Evolutionary conservation across 2,329 filamentous ascomycete species (phyloP).

Genomic region (Xylariaceae sp.): DNA sequence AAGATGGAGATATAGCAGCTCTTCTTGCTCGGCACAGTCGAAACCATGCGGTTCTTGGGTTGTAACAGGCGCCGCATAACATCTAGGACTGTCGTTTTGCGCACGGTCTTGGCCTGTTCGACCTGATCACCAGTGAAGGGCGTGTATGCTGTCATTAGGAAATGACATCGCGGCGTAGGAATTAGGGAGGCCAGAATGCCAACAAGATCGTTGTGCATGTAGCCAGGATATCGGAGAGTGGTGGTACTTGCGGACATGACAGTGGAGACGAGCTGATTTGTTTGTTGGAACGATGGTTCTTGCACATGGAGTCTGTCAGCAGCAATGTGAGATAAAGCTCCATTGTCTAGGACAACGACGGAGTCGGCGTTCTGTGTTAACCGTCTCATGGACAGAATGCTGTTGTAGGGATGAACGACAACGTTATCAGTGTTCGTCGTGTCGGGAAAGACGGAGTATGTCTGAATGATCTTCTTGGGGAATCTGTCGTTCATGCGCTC

Average conservation of each 20-base stretch:
- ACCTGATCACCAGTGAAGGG: conserved; percentile 96
- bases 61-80: conserved; percentile 95
- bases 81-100: conserved; percentile 95
- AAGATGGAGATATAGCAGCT: conserved; percentile 99
- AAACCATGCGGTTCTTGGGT: conserved; percentile 99
- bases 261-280: conserved; percentile 93
- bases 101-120: conserved; percentile 93
- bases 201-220: conserved; percentile 99
- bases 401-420: conserved; percentile 98
- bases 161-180: conserved; percentile 93
- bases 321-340: conserved; percentile 86
- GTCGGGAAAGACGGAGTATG: conserved; percentile 97
- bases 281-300: conserved; percentile 93
- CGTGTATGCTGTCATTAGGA: conserved; percentile 97
- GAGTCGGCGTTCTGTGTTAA: conserved; percentile 96
- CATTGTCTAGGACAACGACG: conserved; percentile 95
- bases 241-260: conserved; percentile 99
- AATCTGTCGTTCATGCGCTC: conserved; percentile 96
- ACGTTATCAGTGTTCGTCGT: conserved; percentile 83
- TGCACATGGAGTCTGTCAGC: conserved; percentile 92
- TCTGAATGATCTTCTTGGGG: conserved; percentile 98
- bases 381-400: conserved; percentile 82
- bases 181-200: conserved; percentile 95
- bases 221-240: conserved; percentile 92
- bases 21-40: conserved; percentile 89